A percentile compares a stretch with the other conserved stretches of the same genome.
These are phyloP conservation scores for Backusella morwellensis DNA, from an alignment of 192 early-diverging fungal genomes.

Conservation along the genomic window DNA sequence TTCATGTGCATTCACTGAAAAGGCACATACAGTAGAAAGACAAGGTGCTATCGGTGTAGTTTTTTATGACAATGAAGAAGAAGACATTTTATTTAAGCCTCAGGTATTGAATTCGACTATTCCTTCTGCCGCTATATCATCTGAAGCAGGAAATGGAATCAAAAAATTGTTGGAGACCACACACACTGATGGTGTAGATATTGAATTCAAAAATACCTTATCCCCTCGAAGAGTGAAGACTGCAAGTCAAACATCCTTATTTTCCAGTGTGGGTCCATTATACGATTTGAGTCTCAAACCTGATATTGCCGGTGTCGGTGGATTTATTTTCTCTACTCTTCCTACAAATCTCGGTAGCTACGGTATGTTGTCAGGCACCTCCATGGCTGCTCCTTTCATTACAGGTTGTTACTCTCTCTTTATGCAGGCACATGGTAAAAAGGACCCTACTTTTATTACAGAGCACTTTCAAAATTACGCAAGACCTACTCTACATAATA, in stretches of 20 bases:
- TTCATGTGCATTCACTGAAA: slow-evolving; percentile 63
- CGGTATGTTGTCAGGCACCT: slow-evolving; percentile 49
- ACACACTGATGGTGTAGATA: slow-evolving; percentile 26
- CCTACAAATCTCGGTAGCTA: slow-evolving; percentile 45
- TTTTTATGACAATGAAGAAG: slow-evolving; percentile 54
- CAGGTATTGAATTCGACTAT: slow-evolving; percentile 41
- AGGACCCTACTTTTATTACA: slow-evolving; percentile 21
- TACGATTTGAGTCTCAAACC: slow-evolving; percentile 60
- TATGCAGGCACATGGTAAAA: slow-evolving; percentile 36
- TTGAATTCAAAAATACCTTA: slow-evolving; percentile 48
- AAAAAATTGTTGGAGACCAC: slow-evolving; percentile 34
- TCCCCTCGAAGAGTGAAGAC: slow-evolving; percentile 42
- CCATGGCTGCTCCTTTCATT: slow-evolving; percentile 61
- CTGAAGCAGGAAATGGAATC: slow-evolving; percentile 48
- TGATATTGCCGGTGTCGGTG: slow-evolving; percentile 51
- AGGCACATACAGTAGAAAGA: slow-evolving; percentile 48
- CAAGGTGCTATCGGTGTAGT: slow-evolving; percentile 66
- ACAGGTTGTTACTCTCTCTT: slow-evolving; percentile 48
- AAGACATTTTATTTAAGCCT: slow-evolving; percentile 9
- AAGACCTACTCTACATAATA: slow-evolving; percentile 14
- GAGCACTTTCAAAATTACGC: slow-evolving; percentile 37
- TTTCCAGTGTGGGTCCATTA: slow-evolving; percentile 74
- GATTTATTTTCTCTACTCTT: slow-evolving; percentile 51
- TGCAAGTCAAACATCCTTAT: slow-evolving; percentile 64
- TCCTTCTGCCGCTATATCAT: slow-evolving; percentile 54